These are phyloP conservation scores for Graphilbum fragrans DNA, from an alignment of 2,329 filamentous ascomycete genomes.

Conservation along the genomic window DNA sequence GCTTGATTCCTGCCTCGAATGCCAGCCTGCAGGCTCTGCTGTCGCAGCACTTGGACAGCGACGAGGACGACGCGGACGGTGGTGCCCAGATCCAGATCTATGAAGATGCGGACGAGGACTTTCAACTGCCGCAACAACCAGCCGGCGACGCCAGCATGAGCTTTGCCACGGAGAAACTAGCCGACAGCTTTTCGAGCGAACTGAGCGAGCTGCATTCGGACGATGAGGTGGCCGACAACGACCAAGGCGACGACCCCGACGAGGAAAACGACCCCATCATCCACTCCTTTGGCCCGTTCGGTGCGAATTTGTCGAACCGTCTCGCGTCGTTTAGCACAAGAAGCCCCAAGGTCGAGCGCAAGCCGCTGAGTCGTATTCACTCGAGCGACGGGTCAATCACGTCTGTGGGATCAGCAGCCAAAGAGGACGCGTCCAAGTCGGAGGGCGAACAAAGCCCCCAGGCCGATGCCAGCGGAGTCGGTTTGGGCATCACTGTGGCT, in stretches of 20 bases:
- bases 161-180: constrained; percentile 35
- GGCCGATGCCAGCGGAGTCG: background rate
- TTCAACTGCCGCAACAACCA: constrained; percentile 25
- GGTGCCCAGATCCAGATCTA: constrained; percentile 52
- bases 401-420: constrained; percentile 4
- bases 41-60: constrained; percentile 18
- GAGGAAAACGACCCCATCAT: constrained; percentile 93
- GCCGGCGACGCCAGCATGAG: constrained; percentile 21
- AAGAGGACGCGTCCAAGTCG: background rate
- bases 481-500: constrained; percentile 13
- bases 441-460: background rate
- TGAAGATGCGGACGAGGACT: constrained; percentile 55
- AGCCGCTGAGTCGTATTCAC: constrained; percentile 6
- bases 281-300: constrained; percentile 84
- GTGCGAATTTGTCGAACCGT: constrained; percentile 70
- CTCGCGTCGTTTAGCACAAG: constrained; percentile 65
- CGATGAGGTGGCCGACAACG: constrained; percentile 62
- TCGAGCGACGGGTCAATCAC: constrained; percentile 10
- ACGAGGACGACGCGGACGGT: constrained; percentile 15
- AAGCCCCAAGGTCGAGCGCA: constrained; percentile 40
- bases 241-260: constrained; percentile 46
- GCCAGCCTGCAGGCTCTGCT: constrained; percentile 31
- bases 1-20: constrained; percentile 26
- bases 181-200: constrained; percentile 44
- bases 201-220: constrained; percentile 34